These are phyloP conservation scores for Magnusiomyces suaveolens DNA, from an alignment of 1,139 yeast genomes.

Conservation along the genomic window DNA sequence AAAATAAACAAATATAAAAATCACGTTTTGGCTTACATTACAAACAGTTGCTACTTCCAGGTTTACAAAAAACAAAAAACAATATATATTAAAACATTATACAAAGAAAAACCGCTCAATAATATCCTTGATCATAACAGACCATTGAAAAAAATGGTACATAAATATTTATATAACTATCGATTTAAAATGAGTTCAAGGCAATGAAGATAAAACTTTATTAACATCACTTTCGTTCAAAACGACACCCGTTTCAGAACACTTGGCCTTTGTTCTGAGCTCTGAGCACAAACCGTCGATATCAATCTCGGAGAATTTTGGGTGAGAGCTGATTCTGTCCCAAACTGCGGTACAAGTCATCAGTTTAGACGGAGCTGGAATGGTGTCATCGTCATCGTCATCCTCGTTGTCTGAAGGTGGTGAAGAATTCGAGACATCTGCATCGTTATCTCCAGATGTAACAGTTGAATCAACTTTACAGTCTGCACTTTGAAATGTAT, in stretches of 20 bases:
- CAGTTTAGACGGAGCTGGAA: conserved; percentile 29
- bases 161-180: too few species aligned
- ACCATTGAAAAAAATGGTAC: too few species aligned
- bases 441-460: conserved; percentile 41
- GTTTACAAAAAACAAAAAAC: too few species aligned
- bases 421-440: neutral
- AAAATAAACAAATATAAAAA: too few species aligned
- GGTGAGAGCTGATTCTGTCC: conserved; percentile 93
- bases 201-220: conserved; percentile 39
- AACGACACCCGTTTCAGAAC: conserved; percentile 86
- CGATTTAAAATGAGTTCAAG: too few species aligned
- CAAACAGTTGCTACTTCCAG: too few species aligned
- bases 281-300: conserved; percentile 88
- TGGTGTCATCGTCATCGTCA: conserved; percentile 25
- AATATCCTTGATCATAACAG: too few species aligned
- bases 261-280: conserved; percentile 85
- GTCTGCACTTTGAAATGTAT: too few species aligned
- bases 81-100: too few species aligned
- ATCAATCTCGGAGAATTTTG: conserved; percentile 84
- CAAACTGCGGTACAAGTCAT: conserved; percentile 84
- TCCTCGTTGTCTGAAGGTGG: neutral
- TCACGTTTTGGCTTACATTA: neutral
- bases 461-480: neutral
- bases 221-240: conserved; percentile 73
- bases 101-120: too few species aligned